Percentiles rank a stretch among this genome's conserved stretches.
Conservation (phyloP, 1,284 basidiomycete species). For the Tylopilus orsonianus region DNA sequence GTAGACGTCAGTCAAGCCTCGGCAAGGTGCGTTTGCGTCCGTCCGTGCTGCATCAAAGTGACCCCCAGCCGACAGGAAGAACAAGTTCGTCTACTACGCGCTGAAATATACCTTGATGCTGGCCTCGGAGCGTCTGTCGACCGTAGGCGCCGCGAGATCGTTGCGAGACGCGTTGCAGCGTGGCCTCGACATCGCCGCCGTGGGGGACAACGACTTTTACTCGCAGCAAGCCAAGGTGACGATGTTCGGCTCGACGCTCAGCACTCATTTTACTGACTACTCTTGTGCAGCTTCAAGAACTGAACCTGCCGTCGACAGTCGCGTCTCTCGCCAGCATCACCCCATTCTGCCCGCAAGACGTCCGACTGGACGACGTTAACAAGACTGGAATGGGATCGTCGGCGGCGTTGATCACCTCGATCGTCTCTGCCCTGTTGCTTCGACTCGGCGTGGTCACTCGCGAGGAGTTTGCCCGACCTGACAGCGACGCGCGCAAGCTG, state of each 20-base stretch:
- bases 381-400: slow-evolving; percentile 98
- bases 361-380: slow-evolving; percentile 78
- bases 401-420: slow-evolving; percentile 94
- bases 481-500: slow-evolving; percentile 52
- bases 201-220: slow-evolving; percentile 98
- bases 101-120: slow-evolving; percentile 76
- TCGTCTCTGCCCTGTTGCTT: slow-evolving; percentile 83
- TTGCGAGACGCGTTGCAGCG: slow-evolving; percentile 46
- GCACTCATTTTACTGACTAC: slow-evolving; percentile 10
- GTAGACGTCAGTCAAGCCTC: slow-evolving; percentile 47
- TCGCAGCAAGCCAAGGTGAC: slow-evolving; percentile 84
- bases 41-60: neutral
- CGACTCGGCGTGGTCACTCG: slow-evolving; percentile 68
- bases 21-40: slow-evolving; percentile 41
- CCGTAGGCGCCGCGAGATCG: slow-evolving; percentile 47
- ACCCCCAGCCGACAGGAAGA: slow-evolving; percentile 41
- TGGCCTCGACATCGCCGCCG: slow-evolving; percentile 76
- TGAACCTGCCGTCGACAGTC: slow-evolving; percentile 59
- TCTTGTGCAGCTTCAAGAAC: slow-evolving; percentile 56
- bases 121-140: slow-evolving; percentile 48
- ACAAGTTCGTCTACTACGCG: slow-evolving; percentile 92
- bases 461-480: slow-evolving; percentile 44
- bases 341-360: slow-evolving; percentile 76
- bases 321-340: slow-evolving; percentile 63
- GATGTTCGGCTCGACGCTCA: neutral